These are phyloP conservation scores for Daucus carota DNA, from an alignment of 129 eudicot species.

Conservation along the genomic window DH1_v3.0 NC_030382.2:53493001-53493500, in stretches of 20 bases:
- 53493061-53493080: not conserved
- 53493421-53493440: constrained; percentile 29
- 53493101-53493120: not conserved
- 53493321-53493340: not conserved
- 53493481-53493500: constrained; percentile 35
- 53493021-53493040: not conserved
- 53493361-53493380: constrained; percentile 47
- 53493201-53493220: not conserved
- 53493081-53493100: not conserved
- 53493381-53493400: constrained; percentile 58
- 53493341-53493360: not conserved
- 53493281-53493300: not conserved
- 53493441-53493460: constrained; percentile 24
- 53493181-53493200: not conserved
- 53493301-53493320: not conserved
- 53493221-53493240: not conserved
- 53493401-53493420: constrained; percentile 52
- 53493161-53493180: not conserved
- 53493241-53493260: not conserved
- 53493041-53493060: not conserved
- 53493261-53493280: not conserved
- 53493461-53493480: constrained; percentile 20
- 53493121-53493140: not conserved
- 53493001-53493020: no score
- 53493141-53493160: not conserved